Conservation (phyloP, 2,329 filamentous ascomycete genomes). For the Cladophialophora exuberans region DNA sequence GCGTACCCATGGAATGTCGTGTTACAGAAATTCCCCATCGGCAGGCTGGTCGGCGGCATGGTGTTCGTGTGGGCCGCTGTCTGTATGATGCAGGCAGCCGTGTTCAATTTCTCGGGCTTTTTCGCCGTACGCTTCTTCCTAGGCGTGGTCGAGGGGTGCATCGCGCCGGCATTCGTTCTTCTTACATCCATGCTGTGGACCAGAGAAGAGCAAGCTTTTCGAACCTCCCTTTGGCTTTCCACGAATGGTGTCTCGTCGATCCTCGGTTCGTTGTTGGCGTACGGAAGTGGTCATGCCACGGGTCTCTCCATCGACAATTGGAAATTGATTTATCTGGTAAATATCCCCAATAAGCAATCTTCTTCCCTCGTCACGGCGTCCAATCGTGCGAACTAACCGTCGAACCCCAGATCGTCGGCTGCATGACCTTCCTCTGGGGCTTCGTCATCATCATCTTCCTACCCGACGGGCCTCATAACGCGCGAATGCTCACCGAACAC, state of each 20-base stretch:
- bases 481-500: constrained; percentile 44
- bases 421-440: constrained; percentile 50
- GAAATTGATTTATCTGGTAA: constrained; percentile 45
- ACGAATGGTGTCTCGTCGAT: constrained; percentile 44
- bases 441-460: constrained; percentile 40
- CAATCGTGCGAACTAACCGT: too few species aligned
- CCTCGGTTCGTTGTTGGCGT: constrained; percentile 42
- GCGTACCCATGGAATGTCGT: constrained; percentile 46
- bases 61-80: constrained; percentile 47
- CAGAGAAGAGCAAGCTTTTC: constrained; percentile 42
- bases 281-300: constrained; percentile 41
- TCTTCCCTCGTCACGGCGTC: too few species aligned
- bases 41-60: constrained; percentile 47
- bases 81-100: constrained; percentile 44
- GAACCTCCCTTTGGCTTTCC: constrained; percentile 42
- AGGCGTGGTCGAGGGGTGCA: constrained; percentile 46
- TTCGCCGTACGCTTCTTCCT: constrained; percentile 52
- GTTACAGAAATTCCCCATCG: constrained; percentile 48
- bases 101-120: constrained; percentile 46
- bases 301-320: constrained; percentile 35
- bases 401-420: constrained; percentile 41
- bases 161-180: constrained; percentile 37
- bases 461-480: constrained; percentile 44
- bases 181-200: constrained; percentile 45
- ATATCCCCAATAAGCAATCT: too few species aligned